phyloP scores from a whole-genome alignment of 768 basidiomycete species.

The Strobilomyces echinocephalus region DNA sequence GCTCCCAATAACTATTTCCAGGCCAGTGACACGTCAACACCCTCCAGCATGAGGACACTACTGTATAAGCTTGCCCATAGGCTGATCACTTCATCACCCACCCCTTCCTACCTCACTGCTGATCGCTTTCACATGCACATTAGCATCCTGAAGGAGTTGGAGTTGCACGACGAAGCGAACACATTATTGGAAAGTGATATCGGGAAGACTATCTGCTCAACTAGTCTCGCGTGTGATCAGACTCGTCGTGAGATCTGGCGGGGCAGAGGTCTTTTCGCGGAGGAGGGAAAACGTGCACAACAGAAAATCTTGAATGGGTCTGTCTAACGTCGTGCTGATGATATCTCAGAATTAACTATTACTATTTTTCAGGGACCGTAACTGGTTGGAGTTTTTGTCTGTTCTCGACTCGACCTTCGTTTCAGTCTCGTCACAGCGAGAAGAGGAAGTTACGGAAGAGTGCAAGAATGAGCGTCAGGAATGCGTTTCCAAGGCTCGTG shows the following conservation, averaged over 20 bases:
- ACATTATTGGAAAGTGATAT: conserved; percentile 64
- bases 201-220: conserved; percentile 62
- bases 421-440: conserved; percentile 27
- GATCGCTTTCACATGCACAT: conserved; percentile 80
- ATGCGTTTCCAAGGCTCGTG: conserved; percentile 40
- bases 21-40: conserved; percentile 68
- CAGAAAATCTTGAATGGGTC: conserved; percentile 58
- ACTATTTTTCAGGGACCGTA: conserved; percentile 57
- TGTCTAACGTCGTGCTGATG: conserved; percentile 19
- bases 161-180: conserved; percentile 65
- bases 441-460: conserved; percentile 29
- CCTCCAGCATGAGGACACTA: conserved; percentile 56
- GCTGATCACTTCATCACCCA: conserved; percentile 58
- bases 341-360: conserved; percentile 18
- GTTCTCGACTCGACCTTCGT: conserved; percentile 65
- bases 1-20: conserved; percentile 28
- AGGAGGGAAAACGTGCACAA: conserved; percentile 61
- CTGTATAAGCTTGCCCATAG: conserved; percentile 76
- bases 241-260: conserved; percentile 68
- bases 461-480: conserved; percentile 36
- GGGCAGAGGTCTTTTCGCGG: conserved; percentile 47
- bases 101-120: conserved; percentile 57
- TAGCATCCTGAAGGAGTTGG: conserved; percentile 63
- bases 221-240: conserved; percentile 71
- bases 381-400: conserved; percentile 81